Evolutionary conservation across 1,284 basidiomycete species (phyloP).

Genomic region (Fomitopsis pinicola): DNA sequence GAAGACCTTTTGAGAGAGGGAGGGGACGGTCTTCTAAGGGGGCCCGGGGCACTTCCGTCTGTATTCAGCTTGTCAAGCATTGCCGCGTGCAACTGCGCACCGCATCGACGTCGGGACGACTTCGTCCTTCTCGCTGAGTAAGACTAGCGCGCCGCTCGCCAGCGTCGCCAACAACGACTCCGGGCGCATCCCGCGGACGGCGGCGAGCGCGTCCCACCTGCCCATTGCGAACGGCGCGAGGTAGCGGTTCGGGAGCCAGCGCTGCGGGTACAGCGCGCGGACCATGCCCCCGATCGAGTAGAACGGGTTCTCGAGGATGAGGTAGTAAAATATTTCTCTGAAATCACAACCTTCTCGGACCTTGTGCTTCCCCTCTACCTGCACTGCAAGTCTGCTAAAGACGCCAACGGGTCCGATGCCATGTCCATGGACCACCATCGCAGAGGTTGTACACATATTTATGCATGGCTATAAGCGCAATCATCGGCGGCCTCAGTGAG

Average conservation of each 20-base stretch:
- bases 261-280: conserved; percentile 41
- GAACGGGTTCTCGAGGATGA: conserved; percentile 50
- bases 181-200: conserved; percentile 14
- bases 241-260: conserved; percentile 47
- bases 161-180: conserved; percentile 20
- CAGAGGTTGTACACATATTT: too few relatives aligned
- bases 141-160: conserved; percentile 25
- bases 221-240: conserved; percentile 41
- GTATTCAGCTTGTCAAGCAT: conserved; percentile 3
- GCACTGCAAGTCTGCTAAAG: too few relatives aligned
- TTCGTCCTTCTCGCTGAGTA: conserved; percentile 42
- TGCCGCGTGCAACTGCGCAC: conserved; percentile 23
- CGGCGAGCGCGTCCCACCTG: conserved; percentile 40
- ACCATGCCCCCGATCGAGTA: conserved; percentile 48
- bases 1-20: too few relatives aligned
- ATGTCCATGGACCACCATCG: too few relatives aligned
- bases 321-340: not conserved
- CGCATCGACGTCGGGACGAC: conserved; percentile 42
- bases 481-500: not conserved
- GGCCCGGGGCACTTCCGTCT: not conserved
- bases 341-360: too few relatives aligned
- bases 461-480: too few relatives aligned
- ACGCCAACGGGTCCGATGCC: too few relatives aligned
- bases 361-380: too few relatives aligned
- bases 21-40: too few relatives aligned